phyloP scores from a whole-genome alignment of 202 grass and related monocot genomes.

The Brachypodium distachyon region DNA sequence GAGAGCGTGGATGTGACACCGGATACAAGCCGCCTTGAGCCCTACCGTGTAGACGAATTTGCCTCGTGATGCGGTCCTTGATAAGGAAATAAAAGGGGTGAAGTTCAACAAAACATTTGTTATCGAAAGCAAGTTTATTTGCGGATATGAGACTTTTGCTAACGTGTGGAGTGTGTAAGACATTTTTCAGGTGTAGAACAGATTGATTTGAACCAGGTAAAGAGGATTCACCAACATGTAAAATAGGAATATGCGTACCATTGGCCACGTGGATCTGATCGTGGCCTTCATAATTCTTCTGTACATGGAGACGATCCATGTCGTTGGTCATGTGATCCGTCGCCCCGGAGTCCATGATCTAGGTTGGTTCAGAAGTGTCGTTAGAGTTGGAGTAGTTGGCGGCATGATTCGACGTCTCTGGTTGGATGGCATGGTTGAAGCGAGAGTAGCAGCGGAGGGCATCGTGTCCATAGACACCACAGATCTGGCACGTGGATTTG shows the following conservation, averaged over 20 bases:
- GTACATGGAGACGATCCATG: neutral
- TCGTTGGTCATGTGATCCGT: neutral
- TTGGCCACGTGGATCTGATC: constrained; percentile 1
- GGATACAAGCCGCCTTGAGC: neutral
- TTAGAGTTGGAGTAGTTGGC: neutral
- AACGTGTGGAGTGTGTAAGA: neutral
- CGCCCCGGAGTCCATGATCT: neutral
- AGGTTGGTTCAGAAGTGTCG: neutral
- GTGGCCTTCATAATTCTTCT: neutral
- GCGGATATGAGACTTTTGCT: neutral
- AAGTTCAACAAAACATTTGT: neutral
- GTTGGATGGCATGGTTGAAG: neutral
- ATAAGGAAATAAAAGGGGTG: neutral
- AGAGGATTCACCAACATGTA: neutral
- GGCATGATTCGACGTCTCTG: neutral
- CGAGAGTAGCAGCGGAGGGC: neutral
- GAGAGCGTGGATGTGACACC: neutral
- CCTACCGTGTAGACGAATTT: neutral
- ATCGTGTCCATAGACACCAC: neutral
- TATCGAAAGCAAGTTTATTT: neutral
- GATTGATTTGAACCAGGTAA: neutral
- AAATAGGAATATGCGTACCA: neutral
- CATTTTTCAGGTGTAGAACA: neutral
- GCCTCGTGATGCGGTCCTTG: neutral
- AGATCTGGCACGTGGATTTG: neutral